Percentiles rank a stretch among this genome's conserved stretches.
Conservation (phyloP, 176 grass and related monocot species). For the Zizania latifolia region DNA sequence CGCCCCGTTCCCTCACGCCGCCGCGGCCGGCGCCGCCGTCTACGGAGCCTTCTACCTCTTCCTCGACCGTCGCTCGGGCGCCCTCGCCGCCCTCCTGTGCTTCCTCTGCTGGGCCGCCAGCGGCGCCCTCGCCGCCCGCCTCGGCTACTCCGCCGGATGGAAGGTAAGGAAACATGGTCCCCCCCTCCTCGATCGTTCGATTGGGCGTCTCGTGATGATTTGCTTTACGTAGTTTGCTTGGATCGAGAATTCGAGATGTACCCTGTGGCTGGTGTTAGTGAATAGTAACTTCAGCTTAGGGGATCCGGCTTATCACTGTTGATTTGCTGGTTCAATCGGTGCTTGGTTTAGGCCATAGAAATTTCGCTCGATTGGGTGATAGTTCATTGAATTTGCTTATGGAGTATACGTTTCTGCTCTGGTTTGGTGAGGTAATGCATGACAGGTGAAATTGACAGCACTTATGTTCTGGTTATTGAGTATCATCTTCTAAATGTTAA, state of each 20-base stretch:
- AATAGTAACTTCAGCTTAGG: background rate
- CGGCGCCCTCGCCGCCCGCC: slow-evolving; percentile 40
- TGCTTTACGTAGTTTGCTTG: background rate
- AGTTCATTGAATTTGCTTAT: background rate
- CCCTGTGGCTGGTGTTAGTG: background rate
- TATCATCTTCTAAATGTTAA: background rate
- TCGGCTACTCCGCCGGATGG: slow-evolving; percentile 54
- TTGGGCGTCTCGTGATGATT: background rate
- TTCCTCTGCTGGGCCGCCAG: slow-evolving; percentile 60
- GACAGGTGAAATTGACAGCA: background rate
- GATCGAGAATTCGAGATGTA: background rate
- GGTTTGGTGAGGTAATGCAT: background rate
- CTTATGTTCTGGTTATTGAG: too few species aligned
- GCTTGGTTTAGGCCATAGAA: background rate
- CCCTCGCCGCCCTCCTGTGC: slow-evolving; percentile 49
- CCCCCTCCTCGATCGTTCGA: background rate
- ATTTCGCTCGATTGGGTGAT: background rate
- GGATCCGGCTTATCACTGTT: background rate
- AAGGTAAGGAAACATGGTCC: slow-evolving; percentile 21
- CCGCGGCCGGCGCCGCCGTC: slow-evolving; percentile 29
- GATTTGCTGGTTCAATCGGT: background rate
- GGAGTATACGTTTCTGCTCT: background rate
- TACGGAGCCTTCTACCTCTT: slow-evolving; percentile 56
- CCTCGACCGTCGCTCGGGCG: slow-evolving; percentile 56
- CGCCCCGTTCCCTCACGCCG: slow-evolving; percentile 25